Percentiles rank a stretch among this genome's conserved stretches.
These are phyloP conservation scores for Naumovozyma dairenensis DNA, from an alignment of 805 yeast species.

Conservation along the genomic window DNA sequence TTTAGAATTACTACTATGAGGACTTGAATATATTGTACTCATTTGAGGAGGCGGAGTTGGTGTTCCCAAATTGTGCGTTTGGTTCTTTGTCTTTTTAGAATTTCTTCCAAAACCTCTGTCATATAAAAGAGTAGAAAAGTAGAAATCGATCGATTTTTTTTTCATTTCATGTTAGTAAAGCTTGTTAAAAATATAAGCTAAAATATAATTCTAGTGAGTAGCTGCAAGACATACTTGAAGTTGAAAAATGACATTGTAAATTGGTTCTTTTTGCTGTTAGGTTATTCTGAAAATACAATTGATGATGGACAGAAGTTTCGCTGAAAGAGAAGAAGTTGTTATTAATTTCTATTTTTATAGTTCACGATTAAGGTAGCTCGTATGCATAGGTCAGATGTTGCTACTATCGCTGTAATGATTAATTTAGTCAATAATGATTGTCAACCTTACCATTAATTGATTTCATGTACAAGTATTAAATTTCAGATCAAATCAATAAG, in stretches of 20 bases:
- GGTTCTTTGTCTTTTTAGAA: constrained; percentile 38
- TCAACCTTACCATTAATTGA: too few relatives aligned
- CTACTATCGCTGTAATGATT: too few relatives aligned
- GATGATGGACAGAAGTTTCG: too few relatives aligned
- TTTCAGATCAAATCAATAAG: too few relatives aligned
- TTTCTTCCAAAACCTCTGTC: constrained; percentile 51
- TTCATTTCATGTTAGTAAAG: constrained; percentile 4
- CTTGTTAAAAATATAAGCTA: too few relatives aligned
- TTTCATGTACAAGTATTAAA: too few relatives aligned
- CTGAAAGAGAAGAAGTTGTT: too few relatives aligned
- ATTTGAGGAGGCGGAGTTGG: constrained; percentile 14
- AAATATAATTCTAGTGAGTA: background rate
- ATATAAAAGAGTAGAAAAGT: constrained; percentile 1
- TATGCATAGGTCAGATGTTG: too few relatives aligned
- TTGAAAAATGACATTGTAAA: constrained; percentile 22
- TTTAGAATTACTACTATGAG: constrained; percentile 36
- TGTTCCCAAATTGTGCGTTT: constrained; percentile 10
- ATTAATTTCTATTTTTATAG: too few relatives aligned
- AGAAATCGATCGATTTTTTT: too few relatives aligned
- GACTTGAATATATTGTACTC: constrained; percentile 29
- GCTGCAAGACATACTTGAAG: constrained; percentile 18
- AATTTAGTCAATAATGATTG: too few relatives aligned
- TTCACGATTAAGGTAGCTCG: too few relatives aligned
- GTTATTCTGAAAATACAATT: background rate
- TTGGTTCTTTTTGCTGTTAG: background rate